A percentile compares a stretch with the other conserved stretches of the same genome.
Evolutionary conservation across 2,329 filamentous ascomycete genomes (phyloP).

Genomic region (Lachnellula subtilissima): DNA sequence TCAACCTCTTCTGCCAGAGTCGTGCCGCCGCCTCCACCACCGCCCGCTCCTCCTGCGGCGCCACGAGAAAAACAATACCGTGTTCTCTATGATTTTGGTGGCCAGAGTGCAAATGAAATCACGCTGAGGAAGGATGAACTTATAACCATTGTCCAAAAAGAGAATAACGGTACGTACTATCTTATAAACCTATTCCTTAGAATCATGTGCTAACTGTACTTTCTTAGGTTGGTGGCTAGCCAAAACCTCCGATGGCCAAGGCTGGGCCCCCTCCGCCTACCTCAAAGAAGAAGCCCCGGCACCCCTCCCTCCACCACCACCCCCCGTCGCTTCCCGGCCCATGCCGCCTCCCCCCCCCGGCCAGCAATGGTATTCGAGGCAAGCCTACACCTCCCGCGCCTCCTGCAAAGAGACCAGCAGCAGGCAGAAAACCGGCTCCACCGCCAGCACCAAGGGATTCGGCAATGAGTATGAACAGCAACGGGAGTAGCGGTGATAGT

Average conservation of each 20-base stretch:
- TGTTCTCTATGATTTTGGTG: constrained; percentile 87
- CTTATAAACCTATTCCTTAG: background rate
- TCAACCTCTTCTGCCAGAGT: constrained; percentile 50
- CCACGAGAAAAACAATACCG: constrained; percentile 74
- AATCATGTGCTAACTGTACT: constrained; percentile 31
- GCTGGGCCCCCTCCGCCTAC: constrained; percentile 92
- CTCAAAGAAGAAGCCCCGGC: constrained; percentile 73
- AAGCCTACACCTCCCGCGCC: constrained; percentile 32
- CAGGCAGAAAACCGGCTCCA: constrained; percentile 65
- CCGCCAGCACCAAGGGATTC: constrained; percentile 67
- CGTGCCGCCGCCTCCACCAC: constrained; percentile 50
- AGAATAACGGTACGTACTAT: constrained; percentile 73
- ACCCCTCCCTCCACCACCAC: constrained; percentile 51
- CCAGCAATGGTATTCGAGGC: constrained; percentile 26
- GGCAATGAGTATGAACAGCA: constrained; percentile 55
- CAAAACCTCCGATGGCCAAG: constrained; percentile 67
- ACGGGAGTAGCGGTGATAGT: constrained; percentile 47
- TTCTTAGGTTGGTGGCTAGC: constrained; percentile 88
- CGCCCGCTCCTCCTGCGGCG: constrained; percentile 58
- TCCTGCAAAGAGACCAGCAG: constrained; percentile 73
- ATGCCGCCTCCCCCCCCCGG: constrained; percentile 18
- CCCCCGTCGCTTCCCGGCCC: constrained; percentile 52
- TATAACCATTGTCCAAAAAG: constrained; percentile 87
- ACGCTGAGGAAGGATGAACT: constrained; percentile 74
- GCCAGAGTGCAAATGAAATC: constrained; percentile 80